Evolutionary conservation across 495 filamentous ascomycete genomes (phyloP), one percentile per base, ranked within the genome.

Genomic region (Neurospora sublineolata): DNA sequence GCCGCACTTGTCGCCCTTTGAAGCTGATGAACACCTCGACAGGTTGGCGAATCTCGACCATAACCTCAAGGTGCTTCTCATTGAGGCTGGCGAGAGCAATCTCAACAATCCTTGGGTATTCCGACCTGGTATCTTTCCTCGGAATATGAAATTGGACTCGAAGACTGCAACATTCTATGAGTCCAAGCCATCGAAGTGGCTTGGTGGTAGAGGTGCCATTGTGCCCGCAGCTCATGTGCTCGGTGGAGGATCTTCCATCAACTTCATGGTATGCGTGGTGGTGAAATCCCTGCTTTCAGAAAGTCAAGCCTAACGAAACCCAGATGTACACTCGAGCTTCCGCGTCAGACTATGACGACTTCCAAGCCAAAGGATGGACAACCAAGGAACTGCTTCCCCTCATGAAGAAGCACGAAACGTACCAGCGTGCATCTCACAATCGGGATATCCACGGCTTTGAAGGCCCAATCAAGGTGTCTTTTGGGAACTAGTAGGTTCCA

Each of bases 121-220:
- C 80, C 87, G 90, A 14, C 92, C 92, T 1, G 92, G 89, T 33
- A 91, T 94, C 79, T 93, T 91, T 77, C 91, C 91, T 12, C 84
- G 85, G 27, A 78, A 78, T 67, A 78, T 78, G 76, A 76, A 76
- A 70, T 33, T 93, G 74, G 92, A 94, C 82, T 92, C 90, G 46
- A 93, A 93, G 82, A 93, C 91, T n/a, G 92, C 92, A 37, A 90
- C 90, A 0, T 94, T 94, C 81, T 95, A 95, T 76, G 85, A 93
- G 76, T 92, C 90, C 3, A 85, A 89, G 46, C 91, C 90, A 7
- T 93, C 90, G 0, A 87, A 92, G 80, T 89, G 88, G 81, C 84
- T 94, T 36, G 86, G 84, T 76, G 91, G 91, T 11, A 86, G 92
- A 37, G 86, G 87, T 72, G 90, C 92, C 18, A 86, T 94, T 72